phyloP scores from a whole-genome alignment of 1,139 yeast species.

The Diutina mesorugosa region DNA sequence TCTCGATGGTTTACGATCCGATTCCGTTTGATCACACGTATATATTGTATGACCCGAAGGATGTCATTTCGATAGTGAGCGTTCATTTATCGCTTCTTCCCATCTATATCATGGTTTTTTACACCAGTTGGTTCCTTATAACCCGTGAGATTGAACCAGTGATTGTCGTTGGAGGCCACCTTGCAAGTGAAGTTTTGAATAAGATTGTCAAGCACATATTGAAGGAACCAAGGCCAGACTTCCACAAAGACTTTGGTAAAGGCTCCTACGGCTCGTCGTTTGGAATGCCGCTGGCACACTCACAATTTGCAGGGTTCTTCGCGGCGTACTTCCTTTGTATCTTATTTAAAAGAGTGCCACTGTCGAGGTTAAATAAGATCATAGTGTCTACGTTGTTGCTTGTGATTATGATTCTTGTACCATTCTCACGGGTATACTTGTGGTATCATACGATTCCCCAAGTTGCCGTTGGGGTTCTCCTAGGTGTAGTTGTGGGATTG shows the following conservation, averaged over 20 bases:
- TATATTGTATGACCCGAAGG: constrained; percentile 64
- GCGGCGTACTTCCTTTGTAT: constrained; percentile 47
- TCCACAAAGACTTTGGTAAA: constrained; percentile 36
- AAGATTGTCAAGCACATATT: constrained; percentile 51
- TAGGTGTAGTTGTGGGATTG: constrained; percentile 52
- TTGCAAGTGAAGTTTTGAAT: constrained; percentile 62
- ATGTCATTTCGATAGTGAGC: constrained; percentile 41
- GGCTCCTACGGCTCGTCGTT: constrained; percentile 42
- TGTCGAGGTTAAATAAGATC: constrained; percentile 9
- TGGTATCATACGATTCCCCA: constrained; percentile 66
- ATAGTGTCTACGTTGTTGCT: constrained; percentile 13
- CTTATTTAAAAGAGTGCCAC: constrained; percentile 15
- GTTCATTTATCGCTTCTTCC: constrained; percentile 81
- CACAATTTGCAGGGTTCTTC: constrained; percentile 89
- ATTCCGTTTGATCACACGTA: constrained; percentile 61
- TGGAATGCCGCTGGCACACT: constrained; percentile 97
- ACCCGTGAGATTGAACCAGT: constrained; percentile 83
- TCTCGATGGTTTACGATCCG: constrained; percentile 9
- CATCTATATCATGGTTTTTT: constrained; percentile 63
- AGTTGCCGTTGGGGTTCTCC: constrained; percentile 55
- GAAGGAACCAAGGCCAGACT: constrained; percentile 66
- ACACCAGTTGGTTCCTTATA: constrained; percentile 71
- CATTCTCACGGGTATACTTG: constrained; percentile 65
- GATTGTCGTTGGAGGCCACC: constrained; percentile 76
- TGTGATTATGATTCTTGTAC: constrained; percentile 23